phyloP scores from a whole-genome alignment of 202 grass and related monocot species.

The Saccharum hybrid region DNA sequence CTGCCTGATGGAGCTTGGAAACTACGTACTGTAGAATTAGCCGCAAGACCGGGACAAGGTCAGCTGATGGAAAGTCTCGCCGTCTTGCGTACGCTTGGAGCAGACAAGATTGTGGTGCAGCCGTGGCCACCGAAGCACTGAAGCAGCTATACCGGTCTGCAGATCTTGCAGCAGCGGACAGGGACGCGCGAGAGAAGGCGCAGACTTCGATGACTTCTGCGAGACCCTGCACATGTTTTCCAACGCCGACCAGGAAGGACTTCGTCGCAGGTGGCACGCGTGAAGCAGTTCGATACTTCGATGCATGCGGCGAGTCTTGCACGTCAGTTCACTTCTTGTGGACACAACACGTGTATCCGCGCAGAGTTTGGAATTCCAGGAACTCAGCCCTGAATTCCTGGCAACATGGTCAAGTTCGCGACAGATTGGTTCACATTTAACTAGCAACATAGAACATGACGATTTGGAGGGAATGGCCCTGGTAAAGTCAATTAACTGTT shows the following conservation, averaged over 20 bases:
- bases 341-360: not conserved
- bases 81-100: not conserved
- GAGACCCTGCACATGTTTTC: slow-evolving; percentile 10
- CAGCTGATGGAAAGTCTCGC: not conserved
- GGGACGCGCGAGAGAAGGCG: not conserved
- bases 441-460: not conserved
- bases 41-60: not conserved
- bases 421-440: not conserved
- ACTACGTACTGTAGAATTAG: not conserved
- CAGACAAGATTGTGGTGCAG: not conserved
- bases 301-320: slow-evolving; percentile 1
- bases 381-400: slow-evolving; percentile 16
- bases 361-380: slow-evolving; percentile 6
- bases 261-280: not conserved
- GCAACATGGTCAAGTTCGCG: not conserved
- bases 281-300: not conserved
- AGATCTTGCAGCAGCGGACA: not conserved
- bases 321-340: not conserved
- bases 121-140: slow-evolving; percentile 2
- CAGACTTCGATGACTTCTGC: not conserved
- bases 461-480: slow-evolving; percentile 22
- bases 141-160: not conserved
- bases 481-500: not conserved
- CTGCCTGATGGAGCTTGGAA: not conserved
- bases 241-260: slow-evolving; percentile 2